Conservation (phyloP, 495 filamentous ascomycete genomes). For the Acidiella bohemica region DNA sequence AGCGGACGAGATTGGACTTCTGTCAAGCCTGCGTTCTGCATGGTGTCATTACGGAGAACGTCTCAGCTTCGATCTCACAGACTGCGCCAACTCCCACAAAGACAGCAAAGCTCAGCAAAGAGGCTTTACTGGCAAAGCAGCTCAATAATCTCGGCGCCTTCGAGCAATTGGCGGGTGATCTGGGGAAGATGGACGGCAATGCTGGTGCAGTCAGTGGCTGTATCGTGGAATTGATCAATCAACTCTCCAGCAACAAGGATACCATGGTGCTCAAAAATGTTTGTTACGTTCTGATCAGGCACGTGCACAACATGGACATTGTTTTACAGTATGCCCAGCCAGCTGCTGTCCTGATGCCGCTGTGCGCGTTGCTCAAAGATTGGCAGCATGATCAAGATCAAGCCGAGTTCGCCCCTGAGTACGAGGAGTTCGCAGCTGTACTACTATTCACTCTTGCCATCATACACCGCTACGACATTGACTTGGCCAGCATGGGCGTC, state of each 20-base stretch:
- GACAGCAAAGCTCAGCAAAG: slow-evolving; percentile 60
- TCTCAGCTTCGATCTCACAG: slow-evolving; percentile 72
- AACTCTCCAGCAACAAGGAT: slow-evolving; percentile 67
- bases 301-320: slow-evolving; percentile 66
- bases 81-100: slow-evolving; percentile 65
- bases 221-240: slow-evolving; percentile 67
- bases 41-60: slow-evolving; percentile 59
- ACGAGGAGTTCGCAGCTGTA: slow-evolving; percentile 89
- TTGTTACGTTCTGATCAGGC: slow-evolving; percentile 66
- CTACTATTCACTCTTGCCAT: slow-evolving; percentile 71
- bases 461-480: slow-evolving; percentile 69
- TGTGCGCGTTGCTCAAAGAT: slow-evolving; percentile 72
- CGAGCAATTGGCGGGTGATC: slow-evolving; percentile 59
- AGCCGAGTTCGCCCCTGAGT: slow-evolving; percentile 85
- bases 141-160: slow-evolving; percentile 55
- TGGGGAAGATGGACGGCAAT: slow-evolving; percentile 92
- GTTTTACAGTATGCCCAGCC: slow-evolving; percentile 74
- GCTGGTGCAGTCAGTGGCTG: slow-evolving; percentile 77
- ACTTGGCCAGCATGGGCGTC: slow-evolving; percentile 51
- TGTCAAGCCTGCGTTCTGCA: slow-evolving; percentile 84
- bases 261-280: slow-evolving; percentile 82
- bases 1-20: slow-evolving; percentile 45
- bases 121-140: slow-evolving; percentile 62
- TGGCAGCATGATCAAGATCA: slow-evolving; percentile 94
- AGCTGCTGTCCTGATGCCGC: slow-evolving; percentile 59